A percentile compares a stretch with the other conserved stretches of the same genome.
Conservation (phyloP, 257 asterid genomes). For the Lithospermum erythrorhizon region DNA sequence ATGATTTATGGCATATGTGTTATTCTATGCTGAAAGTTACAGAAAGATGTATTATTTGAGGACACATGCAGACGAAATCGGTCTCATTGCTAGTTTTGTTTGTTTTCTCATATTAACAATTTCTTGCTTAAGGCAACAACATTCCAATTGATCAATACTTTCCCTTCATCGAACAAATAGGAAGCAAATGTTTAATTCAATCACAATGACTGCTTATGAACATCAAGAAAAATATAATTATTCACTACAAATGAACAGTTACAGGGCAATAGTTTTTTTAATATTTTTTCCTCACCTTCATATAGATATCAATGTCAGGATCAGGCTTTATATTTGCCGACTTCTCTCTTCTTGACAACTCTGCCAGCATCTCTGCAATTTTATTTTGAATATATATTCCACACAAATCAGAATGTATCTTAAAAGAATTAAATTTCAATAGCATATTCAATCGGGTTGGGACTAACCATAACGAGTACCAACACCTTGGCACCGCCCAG, state of each 20-base stretch:
- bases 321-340: constrained; percentile 44
- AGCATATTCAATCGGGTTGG: neutral
- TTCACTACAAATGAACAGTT: too few relatives aligned
- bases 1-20: too few relatives aligned
- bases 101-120: too few relatives aligned
- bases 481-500: constrained; percentile 71
- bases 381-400: neutral
- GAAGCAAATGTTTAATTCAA: neutral
- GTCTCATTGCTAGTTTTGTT: too few relatives aligned
- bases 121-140: too few relatives aligned
- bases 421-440: neutral
- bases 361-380: constrained; percentile 66
- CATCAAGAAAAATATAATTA: neutral
- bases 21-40: too few relatives aligned
- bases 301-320: constrained; percentile 35
- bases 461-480: constrained; percentile 62
- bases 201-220: neutral
- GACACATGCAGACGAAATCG: too few relatives aligned
- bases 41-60: too few relatives aligned
- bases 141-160: too few relatives aligned
- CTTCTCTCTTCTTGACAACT: constrained; percentile 44
- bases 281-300: constrained; percentile 45
- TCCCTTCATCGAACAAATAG: too few relatives aligned
- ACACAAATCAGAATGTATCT: neutral
- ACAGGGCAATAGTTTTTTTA: too few relatives aligned